phyloP scores from a whole-genome alignment of 352 stramenopile species.

The Phytophthora kernoviae region DNA sequence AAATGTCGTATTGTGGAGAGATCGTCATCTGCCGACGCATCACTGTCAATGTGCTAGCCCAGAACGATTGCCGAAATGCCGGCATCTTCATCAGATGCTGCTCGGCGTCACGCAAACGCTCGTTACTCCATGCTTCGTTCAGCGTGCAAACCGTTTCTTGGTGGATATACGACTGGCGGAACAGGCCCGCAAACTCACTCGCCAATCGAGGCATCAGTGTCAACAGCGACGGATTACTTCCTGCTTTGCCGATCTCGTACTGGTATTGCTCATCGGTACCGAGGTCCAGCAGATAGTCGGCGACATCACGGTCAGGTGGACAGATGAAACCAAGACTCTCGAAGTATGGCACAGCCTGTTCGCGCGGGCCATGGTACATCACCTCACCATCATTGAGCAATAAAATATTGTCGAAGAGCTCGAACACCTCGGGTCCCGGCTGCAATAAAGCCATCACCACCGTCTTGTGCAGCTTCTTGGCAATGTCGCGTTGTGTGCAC shows the following conservation, averaged over 20 bases:
- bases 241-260: conserved; percentile 14
- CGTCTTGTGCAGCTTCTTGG: conserved; percentile 32
- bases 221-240: neutral
- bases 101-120: conserved; percentile 12
- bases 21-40: conserved; percentile 49
- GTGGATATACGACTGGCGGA: conserved; percentile 31
- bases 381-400: conserved; percentile 56
- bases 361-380: conserved; percentile 57
- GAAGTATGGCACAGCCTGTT: conserved; percentile 40
- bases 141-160: conserved; percentile 63
- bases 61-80: conserved; percentile 48
- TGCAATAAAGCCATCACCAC: conserved; percentile 63
- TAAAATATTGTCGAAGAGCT: conserved; percentile 70
- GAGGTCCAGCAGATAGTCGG: conserved; percentile 21
- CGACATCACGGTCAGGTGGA: conserved; percentile 17
- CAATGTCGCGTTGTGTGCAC: conserved; percentile 19
- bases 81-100: conserved; percentile 59
- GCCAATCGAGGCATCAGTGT: conserved; percentile 7
- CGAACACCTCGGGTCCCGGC: conserved; percentile 1
- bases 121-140: conserved; percentile 18
- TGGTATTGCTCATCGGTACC: conserved; percentile 72
- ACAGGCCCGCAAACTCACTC: conserved; percentile 17
- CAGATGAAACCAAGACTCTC: conserved; percentile 26
- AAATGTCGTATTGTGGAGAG: conserved; percentile 25
- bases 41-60: conserved; percentile 41